Evolutionary conservation across 1,139 yeast genomes (phyloP), one percentile per base, ranked within the genome.

Genomic region (Pichia inconspicua): DNA sequence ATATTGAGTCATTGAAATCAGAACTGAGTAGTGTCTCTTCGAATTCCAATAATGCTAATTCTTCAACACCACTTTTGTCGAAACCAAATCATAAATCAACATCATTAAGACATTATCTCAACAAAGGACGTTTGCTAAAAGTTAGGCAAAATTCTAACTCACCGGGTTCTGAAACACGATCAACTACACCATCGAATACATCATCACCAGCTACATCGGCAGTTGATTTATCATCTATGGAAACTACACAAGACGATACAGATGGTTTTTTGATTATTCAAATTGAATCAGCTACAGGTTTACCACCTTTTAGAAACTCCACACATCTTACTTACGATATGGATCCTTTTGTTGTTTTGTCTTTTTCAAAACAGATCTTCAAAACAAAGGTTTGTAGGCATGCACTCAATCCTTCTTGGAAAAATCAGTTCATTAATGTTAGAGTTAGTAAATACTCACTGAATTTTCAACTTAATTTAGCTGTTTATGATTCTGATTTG

Each of bases 281-380:
- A 55, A 78, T 90, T 25, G 75, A 80, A 3, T 77, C 84, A 1
- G 88, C 90, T 25, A 70, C 77, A 1, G 89, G 79, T 48, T 66
- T 86, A 40, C 95, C 95, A 2, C 84, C 88, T 0, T 70, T 79
- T 42, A 73, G 69, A 49, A 80, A 77, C 56, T 68, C 78, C 34
- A 73, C 83, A 1, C 72, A 90, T 22, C 78, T 89, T 22, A 82
- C 92, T 0, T 92, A 84, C 60, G 96, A 89, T 63, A 87, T 92
- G 95, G 98, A 92, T 61, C 97, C 98, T 0, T 92, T 90, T 67
- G 95, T 90, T 6, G 92, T 90, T 17, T 82, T 87, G 0, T 82
- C 96, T 0, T 88, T 90, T 64, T 97, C 97, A 12, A 84, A 86
- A 60, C 84, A 84, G 54, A 88, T 94, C 0, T 90, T 80, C 64